A percentile compares a stretch with the other conserved stretches of the same genome.
Conservation (phyloP, 371 early-diverging fungal species). For the Apophysomyces sp. region DNA sequence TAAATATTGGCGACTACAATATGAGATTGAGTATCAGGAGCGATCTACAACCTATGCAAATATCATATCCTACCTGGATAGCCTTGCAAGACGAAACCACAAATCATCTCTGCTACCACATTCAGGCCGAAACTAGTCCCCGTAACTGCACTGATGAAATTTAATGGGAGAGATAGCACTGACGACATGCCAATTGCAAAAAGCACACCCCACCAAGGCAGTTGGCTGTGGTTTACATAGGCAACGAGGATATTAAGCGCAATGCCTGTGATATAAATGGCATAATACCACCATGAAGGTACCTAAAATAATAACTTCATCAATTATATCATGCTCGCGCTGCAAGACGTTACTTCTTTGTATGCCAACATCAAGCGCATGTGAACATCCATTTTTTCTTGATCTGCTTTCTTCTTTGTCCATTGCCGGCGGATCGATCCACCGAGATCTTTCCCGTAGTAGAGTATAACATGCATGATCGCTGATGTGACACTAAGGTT, state of each 20-base stretch:
- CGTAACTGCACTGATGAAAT: conserved; percentile 42
- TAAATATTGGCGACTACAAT: conserved; percentile 23
- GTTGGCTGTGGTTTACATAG: conserved; percentile 51
- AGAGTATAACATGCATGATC: conserved; percentile 48
- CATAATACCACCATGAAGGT: conserved; percentile 76
- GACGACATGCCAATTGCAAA: conserved; percentile 61
- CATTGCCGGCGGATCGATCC: neutral
- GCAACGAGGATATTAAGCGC: conserved; percentile 60
- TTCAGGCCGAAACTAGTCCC: conserved; percentile 47
- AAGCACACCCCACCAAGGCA: conserved; percentile 74
- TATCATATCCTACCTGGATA: conserved; percentile 25
- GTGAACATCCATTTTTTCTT: conserved; percentile 23
- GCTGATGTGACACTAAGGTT: conserved; percentile 53
- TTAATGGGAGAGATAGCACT: conserved; percentile 34
- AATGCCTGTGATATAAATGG: conserved; percentile 58
- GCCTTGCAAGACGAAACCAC: conserved; percentile 44
- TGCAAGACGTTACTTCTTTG: conserved; percentile 31
- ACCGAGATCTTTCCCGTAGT: conserved; percentile 44
- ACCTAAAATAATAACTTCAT: conserved; percentile 40
- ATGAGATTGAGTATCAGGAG: neutral
- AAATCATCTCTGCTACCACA: conserved; percentile 69
- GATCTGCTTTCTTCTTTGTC: conserved; percentile 11
- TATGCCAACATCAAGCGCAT: conserved; percentile 30
- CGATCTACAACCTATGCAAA: too few species aligned
- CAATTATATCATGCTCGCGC: conserved; percentile 5